Conservation (phyloP, 2,329 filamentous ascomycete species). For the Mycosphaerelloides madeirae region DNA sequence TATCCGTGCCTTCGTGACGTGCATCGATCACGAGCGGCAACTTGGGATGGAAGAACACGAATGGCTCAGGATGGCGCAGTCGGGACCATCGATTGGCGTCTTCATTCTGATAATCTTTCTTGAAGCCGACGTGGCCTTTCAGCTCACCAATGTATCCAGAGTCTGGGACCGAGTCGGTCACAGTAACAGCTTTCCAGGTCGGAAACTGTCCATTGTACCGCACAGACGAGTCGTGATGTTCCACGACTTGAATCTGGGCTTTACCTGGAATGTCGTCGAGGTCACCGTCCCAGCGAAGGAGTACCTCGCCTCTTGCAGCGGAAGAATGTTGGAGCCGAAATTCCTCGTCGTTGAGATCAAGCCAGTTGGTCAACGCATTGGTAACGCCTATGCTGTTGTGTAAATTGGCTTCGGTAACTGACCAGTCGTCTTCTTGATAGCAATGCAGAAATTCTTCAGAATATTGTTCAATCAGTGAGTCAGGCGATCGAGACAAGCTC, state of each 20-base stretch:
- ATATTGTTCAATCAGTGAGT: conserved; percentile 28
- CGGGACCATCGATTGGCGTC: conserved; percentile 44
- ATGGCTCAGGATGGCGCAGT: conserved; percentile 48
- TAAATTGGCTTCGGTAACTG: conserved; percentile 64
- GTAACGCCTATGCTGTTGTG: conserved; percentile 72
- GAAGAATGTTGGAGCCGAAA: conserved; percentile 36
- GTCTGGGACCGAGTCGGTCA: conserved; percentile 47
- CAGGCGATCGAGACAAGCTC: conserved; percentile 72
- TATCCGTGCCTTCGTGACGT: conserved; percentile 74
- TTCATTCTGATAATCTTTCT: conserved; percentile 45
- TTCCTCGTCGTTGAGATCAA: conserved; percentile 62
- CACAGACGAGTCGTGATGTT: conserved; percentile 46
- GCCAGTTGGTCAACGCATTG: conserved; percentile 71
- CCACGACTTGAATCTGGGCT: conserved; percentile 50
- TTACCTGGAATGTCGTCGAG: conserved; percentile 52
- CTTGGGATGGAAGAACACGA: conserved; percentile 67
- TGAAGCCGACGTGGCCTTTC: conserved; percentile 52
- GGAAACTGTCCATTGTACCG: conserved; percentile 55
- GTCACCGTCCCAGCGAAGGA: conserved; percentile 55
- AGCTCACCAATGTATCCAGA: conserved; percentile 64
- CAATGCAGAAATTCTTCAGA: conserved; percentile 65
- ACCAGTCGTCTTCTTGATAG: conserved; percentile 44
- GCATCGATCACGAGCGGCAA: conserved; percentile 93
- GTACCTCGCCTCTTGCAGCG: conserved; percentile 60
- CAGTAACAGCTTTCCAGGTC: conserved; percentile 65